phyloP scores from a whole-genome alignment of 106 monocot species.

The Dendrobium huoshanense region DNA sequence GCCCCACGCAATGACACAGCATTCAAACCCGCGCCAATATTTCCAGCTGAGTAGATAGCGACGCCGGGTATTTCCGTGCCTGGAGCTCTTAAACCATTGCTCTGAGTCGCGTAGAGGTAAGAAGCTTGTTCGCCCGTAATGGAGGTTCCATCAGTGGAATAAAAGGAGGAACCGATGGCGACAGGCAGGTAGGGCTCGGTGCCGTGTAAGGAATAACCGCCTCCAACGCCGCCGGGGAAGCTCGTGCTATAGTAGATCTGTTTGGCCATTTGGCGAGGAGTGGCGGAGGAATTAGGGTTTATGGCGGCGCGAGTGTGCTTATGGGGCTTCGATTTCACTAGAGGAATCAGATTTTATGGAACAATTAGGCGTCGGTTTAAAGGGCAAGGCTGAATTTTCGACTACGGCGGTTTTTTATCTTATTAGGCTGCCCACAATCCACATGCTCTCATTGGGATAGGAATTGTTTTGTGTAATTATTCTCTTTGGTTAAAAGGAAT shows the following conservation, averaged over 20 bases:
- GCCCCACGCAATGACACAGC: neutral
- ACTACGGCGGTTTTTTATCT: too few relatives aligned
- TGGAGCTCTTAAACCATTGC: neutral
- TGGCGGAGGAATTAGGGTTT: slow-evolving; percentile 8
- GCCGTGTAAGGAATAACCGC: slow-evolving; percentile 3
- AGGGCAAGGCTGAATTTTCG: too few relatives aligned
- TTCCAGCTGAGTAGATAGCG: neutral
- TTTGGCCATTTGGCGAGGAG: slow-evolving; percentile 7
- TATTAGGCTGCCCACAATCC: too few relatives aligned
- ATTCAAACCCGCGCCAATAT: neutral
- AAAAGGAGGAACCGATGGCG: slow-evolving; percentile 4
- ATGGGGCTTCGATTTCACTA: too few relatives aligned
- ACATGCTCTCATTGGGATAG: too few relatives aligned
- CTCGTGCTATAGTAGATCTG: slow-evolving; percentile 17
- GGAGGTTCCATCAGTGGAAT: slow-evolving; percentile 2
- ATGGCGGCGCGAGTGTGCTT: too few relatives aligned
- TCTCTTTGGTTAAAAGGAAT: too few relatives aligned
- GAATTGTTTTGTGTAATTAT: too few relatives aligned
- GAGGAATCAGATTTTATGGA: too few relatives aligned
- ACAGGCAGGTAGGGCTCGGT: slow-evolving; percentile 10
- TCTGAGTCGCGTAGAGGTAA: slow-evolving; percentile 10
- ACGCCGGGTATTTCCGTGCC: slow-evolving; percentile 4
- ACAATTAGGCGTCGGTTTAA: too few relatives aligned
- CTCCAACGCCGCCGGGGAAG: neutral
- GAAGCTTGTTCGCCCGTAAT: slow-evolving; percentile 9